Percentiles rank a stretch among this genome's conserved stretches.
Conservation (phyloP, 441 rosid species). For the Viola pubescens region DNA sequence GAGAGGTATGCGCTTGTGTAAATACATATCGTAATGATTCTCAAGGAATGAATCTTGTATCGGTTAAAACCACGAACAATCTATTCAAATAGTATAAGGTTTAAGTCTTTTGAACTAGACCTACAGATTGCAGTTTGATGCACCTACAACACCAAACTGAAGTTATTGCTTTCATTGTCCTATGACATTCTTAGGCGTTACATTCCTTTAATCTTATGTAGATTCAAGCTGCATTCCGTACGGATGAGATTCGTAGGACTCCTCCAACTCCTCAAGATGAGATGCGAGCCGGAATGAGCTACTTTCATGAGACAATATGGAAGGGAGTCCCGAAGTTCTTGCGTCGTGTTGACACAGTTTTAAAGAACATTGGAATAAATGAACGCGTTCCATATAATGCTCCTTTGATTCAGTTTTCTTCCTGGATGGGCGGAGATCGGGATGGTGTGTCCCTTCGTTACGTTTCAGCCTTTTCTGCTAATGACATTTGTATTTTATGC, state of each 20-base stretch:
- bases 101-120: no score
- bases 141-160: no score
- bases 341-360: constrained; percentile 41
- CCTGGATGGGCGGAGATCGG: constrained; percentile 98
- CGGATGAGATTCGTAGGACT: constrained; percentile 91
- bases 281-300: constrained; percentile 72
- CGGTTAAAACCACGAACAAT: no score
- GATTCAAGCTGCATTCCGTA: constrained; percentile 99
- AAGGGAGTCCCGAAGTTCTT: constrained; percentile 30
- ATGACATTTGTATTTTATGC: not conserved
- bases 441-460: constrained; percentile 39
- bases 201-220: constrained; percentile 11
- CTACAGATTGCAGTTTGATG: no score
- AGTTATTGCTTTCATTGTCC: no score
- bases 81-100: no score
- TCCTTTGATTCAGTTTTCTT: constrained; percentile 86
- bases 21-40: no score
- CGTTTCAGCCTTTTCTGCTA: not conserved
- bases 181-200: not conserved
- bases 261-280: constrained; percentile 98
- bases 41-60: no score
- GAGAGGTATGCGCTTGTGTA: constrained; percentile 48
- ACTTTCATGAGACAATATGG: constrained; percentile 44
- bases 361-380: constrained; percentile 71
- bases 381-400: constrained; percentile 82